phyloP scores from a whole-genome alignment of 768 basidiomycete genomes.

The Lactarius evosmus region DNA sequence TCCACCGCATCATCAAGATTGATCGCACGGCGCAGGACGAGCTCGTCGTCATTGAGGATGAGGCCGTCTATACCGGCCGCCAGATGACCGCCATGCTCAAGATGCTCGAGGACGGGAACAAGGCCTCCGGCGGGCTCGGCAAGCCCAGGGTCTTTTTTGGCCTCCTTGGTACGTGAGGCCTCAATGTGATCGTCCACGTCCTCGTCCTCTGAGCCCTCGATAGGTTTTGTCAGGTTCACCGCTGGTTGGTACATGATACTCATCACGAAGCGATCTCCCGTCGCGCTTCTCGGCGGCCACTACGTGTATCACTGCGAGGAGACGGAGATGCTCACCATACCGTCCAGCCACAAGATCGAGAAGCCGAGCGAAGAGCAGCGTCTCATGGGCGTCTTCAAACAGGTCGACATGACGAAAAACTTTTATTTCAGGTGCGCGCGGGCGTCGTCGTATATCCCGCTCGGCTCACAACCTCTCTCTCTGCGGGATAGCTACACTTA shows the following conservation, averaged over 20 bases:
- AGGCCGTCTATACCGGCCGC: conserved; percentile 80
- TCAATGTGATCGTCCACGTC: background rate
- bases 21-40: conserved; percentile 80
- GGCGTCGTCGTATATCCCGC: background rate
- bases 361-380: conserved; percentile 87
- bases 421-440: conserved; percentile 86
- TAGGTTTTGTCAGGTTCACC: conserved; percentile 91
- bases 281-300: conserved; percentile 91
- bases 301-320: conserved; percentile 96
- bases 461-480: background rate
- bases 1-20: conserved; percentile 90
- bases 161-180: conserved; percentile 60
- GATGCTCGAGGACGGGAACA: conserved; percentile 96
- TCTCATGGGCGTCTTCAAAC: conserved; percentile 86
- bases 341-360: conserved; percentile 78
- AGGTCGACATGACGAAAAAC: conserved; percentile 98
- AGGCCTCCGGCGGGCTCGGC: conserved; percentile 79
- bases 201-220: background rate
- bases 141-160: conserved; percentile 79
- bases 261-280: conserved; percentile 85
- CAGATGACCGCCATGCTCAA: conserved; percentile 89
- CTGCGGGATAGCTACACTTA: conserved; percentile 88
- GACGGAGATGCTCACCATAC: conserved; percentile 78
- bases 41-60: conserved; percentile 79
- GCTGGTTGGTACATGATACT: conserved; percentile 95